A percentile compares a stretch with the other conserved stretches of the same genome.
phyloP scores from a whole-genome alignment of 495 filamentous ascomycete species.

The Xylaria longipes region DNA sequence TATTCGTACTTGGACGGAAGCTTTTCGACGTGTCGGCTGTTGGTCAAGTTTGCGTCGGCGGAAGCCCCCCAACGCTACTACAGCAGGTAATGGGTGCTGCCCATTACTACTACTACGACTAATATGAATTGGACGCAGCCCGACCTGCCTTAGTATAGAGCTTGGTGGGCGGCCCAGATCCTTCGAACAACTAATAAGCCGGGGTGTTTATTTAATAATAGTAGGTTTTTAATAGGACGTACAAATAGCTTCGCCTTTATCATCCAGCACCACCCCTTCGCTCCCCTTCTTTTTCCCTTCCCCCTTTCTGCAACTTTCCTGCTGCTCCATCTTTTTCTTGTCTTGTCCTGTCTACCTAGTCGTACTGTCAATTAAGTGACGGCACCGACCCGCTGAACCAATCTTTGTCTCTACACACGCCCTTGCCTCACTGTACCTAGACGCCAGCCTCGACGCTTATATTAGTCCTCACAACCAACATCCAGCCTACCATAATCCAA shows the following conservation, averaged over 20 bases:
- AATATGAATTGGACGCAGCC: slow-evolving; percentile 14
- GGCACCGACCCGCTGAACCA: neutral
- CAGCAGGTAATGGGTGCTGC: neutral
- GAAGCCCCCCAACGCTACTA: neutral
- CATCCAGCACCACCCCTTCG: slow-evolving; percentile 9
- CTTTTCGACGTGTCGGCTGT: slow-evolving; percentile 14
- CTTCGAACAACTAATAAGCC: slow-evolving; percentile 22
- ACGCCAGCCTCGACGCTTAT: neutral
- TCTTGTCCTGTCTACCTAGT: neutral
- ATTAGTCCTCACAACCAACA: neutral
- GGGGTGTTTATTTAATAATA: slow-evolving; percentile 22
- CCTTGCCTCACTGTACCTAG: neutral
- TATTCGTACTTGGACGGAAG: slow-evolving; percentile 25
- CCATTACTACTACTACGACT: slow-evolving; percentile 16
- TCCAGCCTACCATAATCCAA: neutral
- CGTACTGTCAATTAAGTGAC: neutral
- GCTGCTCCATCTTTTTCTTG: slow-evolving; percentile 4
- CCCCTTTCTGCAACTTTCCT: slow-evolving; percentile 25
- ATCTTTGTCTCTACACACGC: neutral
- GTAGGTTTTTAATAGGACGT: slow-evolving; percentile 6
- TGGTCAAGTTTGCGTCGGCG: neutral
- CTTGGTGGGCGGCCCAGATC: slow-evolving; percentile 24
- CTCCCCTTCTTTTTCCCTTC: slow-evolving; percentile 28
- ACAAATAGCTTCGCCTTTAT: slow-evolving; percentile 29
- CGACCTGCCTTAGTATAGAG: slow-evolving; percentile 20